phyloP scores from a whole-genome alignment of 805 yeast species.

The Suhomyces kilbournensis region DNA sequence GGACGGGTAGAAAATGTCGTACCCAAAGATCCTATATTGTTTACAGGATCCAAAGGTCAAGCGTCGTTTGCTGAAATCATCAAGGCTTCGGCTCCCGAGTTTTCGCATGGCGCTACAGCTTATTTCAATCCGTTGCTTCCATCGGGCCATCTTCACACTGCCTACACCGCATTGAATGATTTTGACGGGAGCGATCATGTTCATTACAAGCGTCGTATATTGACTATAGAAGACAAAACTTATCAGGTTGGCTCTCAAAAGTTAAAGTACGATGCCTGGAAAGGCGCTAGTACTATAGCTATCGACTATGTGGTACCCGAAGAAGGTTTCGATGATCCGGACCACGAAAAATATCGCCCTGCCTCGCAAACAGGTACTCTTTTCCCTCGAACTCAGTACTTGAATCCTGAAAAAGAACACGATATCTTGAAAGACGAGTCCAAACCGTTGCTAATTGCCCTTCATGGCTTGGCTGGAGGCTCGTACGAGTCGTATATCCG shows the following conservation, averaged over 20 bases:
- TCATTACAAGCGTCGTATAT: slow-evolving; percentile 43
- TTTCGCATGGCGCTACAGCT: slow-evolving; percentile 34
- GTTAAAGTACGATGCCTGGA: slow-evolving; percentile 38
- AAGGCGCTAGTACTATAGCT: slow-evolving; percentile 46
- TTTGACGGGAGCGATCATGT: slow-evolving; percentile 41
- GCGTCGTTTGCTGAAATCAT: slow-evolving; percentile 32
- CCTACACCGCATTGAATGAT: slow-evolving; percentile 45
- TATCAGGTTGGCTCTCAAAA: slow-evolving; percentile 14
- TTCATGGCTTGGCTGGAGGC: slow-evolving; percentile 80
- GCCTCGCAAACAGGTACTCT: slow-evolving; percentile 50
- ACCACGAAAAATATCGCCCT: slow-evolving; percentile 33
- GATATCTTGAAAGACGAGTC: slow-evolving; percentile 32
- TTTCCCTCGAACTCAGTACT: slow-evolving; percentile 67
- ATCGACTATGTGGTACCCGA: slow-evolving; percentile 46
- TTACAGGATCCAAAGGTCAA: slow-evolving; percentile 3
- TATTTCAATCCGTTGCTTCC: slow-evolving; percentile 45
- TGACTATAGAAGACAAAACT: slow-evolving; percentile 19
- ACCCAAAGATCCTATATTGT: slow-evolving; percentile 23
- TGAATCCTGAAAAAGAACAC: slow-evolving; percentile 44
- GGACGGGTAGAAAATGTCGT: slow-evolving; percentile 23
- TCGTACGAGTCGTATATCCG: slow-evolving; percentile 73
- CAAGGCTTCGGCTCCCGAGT: slow-evolving; percentile 37
- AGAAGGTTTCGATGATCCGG: slow-evolving; percentile 14
- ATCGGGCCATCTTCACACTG: slow-evolving; percentile 50
- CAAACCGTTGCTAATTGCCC: slow-evolving; percentile 58